These are phyloP conservation scores for Debaryomyces coudertii DNA, from an alignment of 1,139 yeast genomes.

Conservation along the genomic window DNA sequence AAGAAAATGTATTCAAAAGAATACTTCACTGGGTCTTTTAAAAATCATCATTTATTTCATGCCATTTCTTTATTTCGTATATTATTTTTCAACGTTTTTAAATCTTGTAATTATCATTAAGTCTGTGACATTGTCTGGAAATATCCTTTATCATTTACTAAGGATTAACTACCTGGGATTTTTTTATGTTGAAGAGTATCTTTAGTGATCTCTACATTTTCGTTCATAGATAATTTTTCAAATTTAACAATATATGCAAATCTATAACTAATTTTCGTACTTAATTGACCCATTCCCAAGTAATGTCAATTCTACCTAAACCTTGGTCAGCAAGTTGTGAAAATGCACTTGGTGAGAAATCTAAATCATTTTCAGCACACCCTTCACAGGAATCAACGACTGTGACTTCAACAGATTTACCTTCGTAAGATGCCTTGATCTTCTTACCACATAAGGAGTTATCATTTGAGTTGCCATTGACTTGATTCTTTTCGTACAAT, in stretches of 20 bases:
- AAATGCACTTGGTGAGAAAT: constrained; percentile 51
- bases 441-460: constrained; percentile 49
- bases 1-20: constrained; percentile 10
- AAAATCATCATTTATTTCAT: background rate
- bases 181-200: background rate
- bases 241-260: constrained; percentile 3
- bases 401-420: constrained; percentile 47
- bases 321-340: constrained; percentile 37
- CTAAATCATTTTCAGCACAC: constrained; percentile 42
- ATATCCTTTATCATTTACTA: too few relatives aligned
- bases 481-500: constrained; percentile 35
- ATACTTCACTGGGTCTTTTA: constrained; percentile 16
- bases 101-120: background rate
- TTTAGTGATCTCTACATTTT: background rate
- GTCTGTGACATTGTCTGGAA: too few relatives aligned
- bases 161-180: background rate
- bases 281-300: constrained; percentile 39
- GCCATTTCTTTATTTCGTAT: background rate
- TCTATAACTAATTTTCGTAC: background rate
- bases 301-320: constrained; percentile 46
- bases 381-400: constrained; percentile 49
- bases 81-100: background rate
- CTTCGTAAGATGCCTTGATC: constrained; percentile 41
- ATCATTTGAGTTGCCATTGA: constrained; percentile 42
- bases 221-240: background rate